Base-by-base conservation (phyloP, 306 rosid genomes). In the Arachis stenosperma region DNA sequence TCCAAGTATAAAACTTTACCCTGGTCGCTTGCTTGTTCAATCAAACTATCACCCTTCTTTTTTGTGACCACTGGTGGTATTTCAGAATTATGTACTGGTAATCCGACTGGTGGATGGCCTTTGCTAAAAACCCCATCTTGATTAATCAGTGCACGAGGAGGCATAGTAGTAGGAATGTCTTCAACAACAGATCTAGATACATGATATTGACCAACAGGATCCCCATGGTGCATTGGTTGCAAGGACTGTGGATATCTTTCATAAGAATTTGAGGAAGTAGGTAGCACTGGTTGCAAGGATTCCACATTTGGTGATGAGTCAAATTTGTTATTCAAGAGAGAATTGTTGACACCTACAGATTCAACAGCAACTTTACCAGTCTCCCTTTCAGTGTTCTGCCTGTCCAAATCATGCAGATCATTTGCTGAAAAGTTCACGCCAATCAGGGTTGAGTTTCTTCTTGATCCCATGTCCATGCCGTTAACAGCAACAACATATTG, bases 401-500 rank as follows among this genome's bases (percentile, higher is more conserved):
- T 46, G 14, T 80, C 83, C 54, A 81, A 75, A 71, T 84, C 94
- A 69, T 75, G 83, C 59, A 85, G 56, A 73, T 87, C 77, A 75
- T 82, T 83, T 41, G 78, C 83, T 68, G 88, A 70, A 63, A 85
- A 40, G 76, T 80, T 81, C 30, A 76, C 86, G 17, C 83, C 89
- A 67, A 55, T 89, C 69, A 80, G 67, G 44, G 76, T 70, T 61
- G 97, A 88, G 86, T 65, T 81, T 77, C 80, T 87, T 84, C 77
- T 84, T 30, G 87, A 90, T 70, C 89, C 88, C 39, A 81, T 61
- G 80, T 91, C 89, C 81, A 91, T 84, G 59, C 92, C 89, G 68
- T 91, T 91, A 57, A 89, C 86, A 71, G 97, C 96, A 84, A 87
- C 84, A 48, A 91, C 88, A 87, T 83, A 89, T 46, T 87, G 88